Conservation (phyloP, 768 basidiomycete species). For the Boletus rex-veris region DNA sequence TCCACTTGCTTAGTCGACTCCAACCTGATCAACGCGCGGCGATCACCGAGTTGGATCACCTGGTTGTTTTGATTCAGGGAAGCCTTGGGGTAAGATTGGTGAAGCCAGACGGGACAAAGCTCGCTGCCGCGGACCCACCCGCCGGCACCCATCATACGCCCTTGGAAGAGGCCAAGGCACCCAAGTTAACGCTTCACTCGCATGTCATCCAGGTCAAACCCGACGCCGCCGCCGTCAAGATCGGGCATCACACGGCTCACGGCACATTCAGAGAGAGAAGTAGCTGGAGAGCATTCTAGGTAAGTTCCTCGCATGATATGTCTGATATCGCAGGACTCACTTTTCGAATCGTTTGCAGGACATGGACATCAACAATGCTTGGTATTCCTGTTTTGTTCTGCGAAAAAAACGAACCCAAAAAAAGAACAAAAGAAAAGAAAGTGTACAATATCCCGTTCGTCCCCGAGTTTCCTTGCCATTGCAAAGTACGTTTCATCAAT, state of each 20-base stretch:
- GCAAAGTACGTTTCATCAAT: no score
- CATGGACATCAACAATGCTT: no score
- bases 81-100: constrained; percentile 14
- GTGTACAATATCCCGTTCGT: no score
- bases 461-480: no score
- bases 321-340: no score
- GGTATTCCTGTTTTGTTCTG: no score
- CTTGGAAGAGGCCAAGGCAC: constrained; percentile 3
- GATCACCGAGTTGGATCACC: constrained; percentile 1
- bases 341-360: not conserved
- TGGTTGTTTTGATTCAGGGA: not conserved
- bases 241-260: not conserved
- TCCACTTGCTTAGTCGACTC: constrained; percentile 7
- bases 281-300: constrained; percentile 5
- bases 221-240: not conserved
- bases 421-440: no score
- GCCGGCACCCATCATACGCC: not conserved
- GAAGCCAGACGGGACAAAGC: constrained; percentile 5
- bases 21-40: not conserved
- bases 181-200: constrained; percentile 14
- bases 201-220: not conserved
- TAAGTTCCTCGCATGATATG: not conserved
- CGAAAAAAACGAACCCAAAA: no score
- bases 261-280: not conserved
- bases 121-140: constrained; percentile 6